Evolutionary conservation across 345 rosid species (phyloP).

Genomic region (Gossypium ekmanianum): DNA sequence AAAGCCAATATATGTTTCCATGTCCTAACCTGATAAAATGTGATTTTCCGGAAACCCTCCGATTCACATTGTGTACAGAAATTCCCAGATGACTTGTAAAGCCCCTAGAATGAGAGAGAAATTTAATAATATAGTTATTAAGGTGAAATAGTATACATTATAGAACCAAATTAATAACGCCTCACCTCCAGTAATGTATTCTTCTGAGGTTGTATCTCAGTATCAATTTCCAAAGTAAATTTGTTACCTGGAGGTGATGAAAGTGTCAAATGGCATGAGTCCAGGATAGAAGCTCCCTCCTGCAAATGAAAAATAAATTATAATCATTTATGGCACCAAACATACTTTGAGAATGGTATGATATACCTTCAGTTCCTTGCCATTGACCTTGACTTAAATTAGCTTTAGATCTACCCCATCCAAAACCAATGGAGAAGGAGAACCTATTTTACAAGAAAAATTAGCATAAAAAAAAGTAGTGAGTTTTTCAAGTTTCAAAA

Average conservation of each 20-base stretch:
- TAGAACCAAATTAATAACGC: background rate
- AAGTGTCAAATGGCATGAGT: conserved; percentile 67
- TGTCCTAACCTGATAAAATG: conserved; percentile 73
- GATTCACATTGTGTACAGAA: conserved; percentile 99
- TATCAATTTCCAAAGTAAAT: conserved; percentile 71
- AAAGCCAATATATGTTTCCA: conserved; percentile 13
- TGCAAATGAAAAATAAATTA: conserved; percentile 10
- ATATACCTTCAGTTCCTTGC: conserved; percentile 66
- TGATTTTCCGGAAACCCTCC: conserved; percentile 92
- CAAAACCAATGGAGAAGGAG: conserved; percentile 71
- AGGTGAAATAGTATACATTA: background rate
- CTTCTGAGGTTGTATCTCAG: conserved; percentile 81
- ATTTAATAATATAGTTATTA: background rate
- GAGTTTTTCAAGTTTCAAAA: background rate
- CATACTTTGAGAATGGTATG: background rate
- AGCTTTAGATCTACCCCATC: conserved; percentile 79
- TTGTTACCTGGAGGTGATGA: conserved; percentile 55
- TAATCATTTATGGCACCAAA: background rate
- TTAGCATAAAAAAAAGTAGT: conserved; percentile 1
- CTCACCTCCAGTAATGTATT: conserved; percentile 89
- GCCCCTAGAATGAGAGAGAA: conserved; percentile 50
- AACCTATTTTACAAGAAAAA: conserved; percentile 42
- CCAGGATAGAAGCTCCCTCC: conserved; percentile 65
- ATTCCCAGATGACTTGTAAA: conserved; percentile 89
- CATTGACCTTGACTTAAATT: conserved; percentile 65